Percentiles rank a stretch among this genome's conserved stretches.
phyloP scores from a whole-genome alignment of 1,139 yeast species.

The Wickerhamomyces sp. region DNA sequence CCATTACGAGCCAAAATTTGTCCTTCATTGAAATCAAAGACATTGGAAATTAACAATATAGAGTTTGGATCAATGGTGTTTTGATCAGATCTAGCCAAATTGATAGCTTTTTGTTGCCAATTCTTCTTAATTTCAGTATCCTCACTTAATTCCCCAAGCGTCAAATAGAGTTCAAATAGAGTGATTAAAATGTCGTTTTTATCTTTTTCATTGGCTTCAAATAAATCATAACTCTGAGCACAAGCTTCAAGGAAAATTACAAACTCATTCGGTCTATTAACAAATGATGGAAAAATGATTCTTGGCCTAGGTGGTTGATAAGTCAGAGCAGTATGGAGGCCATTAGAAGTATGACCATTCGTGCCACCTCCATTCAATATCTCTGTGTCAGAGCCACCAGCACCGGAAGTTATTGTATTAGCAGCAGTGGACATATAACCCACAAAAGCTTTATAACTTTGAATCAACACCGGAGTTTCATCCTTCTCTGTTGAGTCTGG shows the following conservation, averaged over 20 bases:
- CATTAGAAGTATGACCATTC: constrained; percentile 2
- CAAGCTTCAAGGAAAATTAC: constrained; percentile 95
- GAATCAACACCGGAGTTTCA: constrained; percentile 39
- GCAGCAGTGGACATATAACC: constrained; percentile 47
- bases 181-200: constrained; percentile 71
- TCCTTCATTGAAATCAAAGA: constrained; percentile 47
- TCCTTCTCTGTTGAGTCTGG: constrained; percentile 2
- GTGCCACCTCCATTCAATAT: constrained; percentile 9
- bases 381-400: constrained; percentile 9
- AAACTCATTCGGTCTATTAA: constrained; percentile 80
- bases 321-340: constrained; percentile 50
- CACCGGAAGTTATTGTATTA: constrained; percentile 13
- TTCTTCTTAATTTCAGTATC: constrained; percentile 30
- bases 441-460: constrained; percentile 69
- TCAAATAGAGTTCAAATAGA: constrained; percentile 73
- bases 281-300: constrained; percentile 79
- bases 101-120: constrained; percentile 67
- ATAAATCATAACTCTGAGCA: constrained; percentile 68
- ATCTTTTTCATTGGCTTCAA: constrained; percentile 66
- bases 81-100: constrained; percentile 40
- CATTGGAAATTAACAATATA: constrained; percentile 60
- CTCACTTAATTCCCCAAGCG: constrained; percentile 42
- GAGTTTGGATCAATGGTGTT: constrained; percentile 50
- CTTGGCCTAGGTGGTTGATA: constrained; percentile 92
- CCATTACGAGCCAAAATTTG: constrained; percentile 31